Percentiles rank a stretch among this genome's conserved stretches.
phyloP scores from a whole-genome alignment of 73 alveolate species.

The Tetrahymena borealis region DNA sequence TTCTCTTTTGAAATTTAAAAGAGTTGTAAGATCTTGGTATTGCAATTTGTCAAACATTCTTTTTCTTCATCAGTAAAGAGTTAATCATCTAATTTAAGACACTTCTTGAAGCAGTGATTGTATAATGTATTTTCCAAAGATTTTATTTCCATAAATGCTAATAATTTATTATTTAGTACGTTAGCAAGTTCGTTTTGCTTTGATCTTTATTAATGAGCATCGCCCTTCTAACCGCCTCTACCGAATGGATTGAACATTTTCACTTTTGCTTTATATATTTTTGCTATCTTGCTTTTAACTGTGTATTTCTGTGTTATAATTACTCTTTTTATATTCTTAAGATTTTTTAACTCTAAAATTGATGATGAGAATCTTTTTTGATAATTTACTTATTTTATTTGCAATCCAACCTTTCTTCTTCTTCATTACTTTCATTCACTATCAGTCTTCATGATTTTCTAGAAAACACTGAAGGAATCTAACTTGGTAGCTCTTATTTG shows the following conservation, averaged over 20 bases:
- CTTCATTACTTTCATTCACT: not conserved
- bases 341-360: not conserved
- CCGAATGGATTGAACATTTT: not conserved
- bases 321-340: not conserved
- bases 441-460: not conserved
- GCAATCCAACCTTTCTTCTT: not conserved
- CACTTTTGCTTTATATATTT: not conserved
- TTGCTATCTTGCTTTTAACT: not conserved
- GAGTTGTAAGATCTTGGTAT: not conserved
- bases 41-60: not conserved
- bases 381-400: not conserved
- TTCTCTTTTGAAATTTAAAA: not conserved
- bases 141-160: not conserved
- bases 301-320: not conserved
- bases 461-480: not conserved
- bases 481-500: too few relatives aligned
- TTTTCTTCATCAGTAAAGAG: not conserved
- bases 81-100: not conserved
- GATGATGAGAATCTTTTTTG: not conserved
- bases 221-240: not conserved
- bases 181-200: not conserved
- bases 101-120: not conserved
- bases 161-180: not conserved
- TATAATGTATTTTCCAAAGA: not conserved
- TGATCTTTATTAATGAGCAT: not conserved